Base-by-base conservation (phyloP, 1,284 basidiomycete genomes). In the Sporisorium graminicola region DNA sequence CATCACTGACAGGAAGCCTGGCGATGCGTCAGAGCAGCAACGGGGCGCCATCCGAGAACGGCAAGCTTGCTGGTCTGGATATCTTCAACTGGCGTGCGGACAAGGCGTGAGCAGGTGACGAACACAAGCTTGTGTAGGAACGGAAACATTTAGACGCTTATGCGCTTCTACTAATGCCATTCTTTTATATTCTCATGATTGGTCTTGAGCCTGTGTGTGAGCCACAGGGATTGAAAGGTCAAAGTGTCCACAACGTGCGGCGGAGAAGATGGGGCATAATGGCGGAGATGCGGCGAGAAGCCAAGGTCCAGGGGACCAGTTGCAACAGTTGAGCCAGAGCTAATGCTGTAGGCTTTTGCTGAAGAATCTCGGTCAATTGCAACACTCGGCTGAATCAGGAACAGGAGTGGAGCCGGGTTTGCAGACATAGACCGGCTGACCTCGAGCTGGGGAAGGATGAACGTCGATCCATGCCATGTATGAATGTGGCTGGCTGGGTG, bases 1-100 rank as follows among this genome's bases (percentile, higher is more conserved):
- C 65, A 14, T 65, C 59, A 37, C 16, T 56, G 60, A 67, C 59
- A 7, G 73, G 67, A n/a, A 75, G 73, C 20, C 24, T 75, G 20
- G 60, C 74, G 31, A 75, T 72, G 62, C 67, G 79, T 20, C 54
- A 54, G 44, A 65, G 62, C 50, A 62, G 55, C 43, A 53, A 54
- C 26, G 60, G 63, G 22, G 57, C 54, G 27, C 20, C 58, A 4
- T 49, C 64, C 37, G 69, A 66, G 22, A 55, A 60, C 35, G 67
- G 69, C 37, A 75, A 75, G 58, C 26, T 58, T 22, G 61, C 46
- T 16, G 79, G 79, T 14, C 47, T 82, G 43, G 80, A 82, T 50
- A 76, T 82, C 67, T 82, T 82, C 51, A 81, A 81, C 33, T 82
- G 80, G 80, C 65, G 74, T 18, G 68, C 74, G 5, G 74, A 69